Conservation (phyloP, 495 filamentous ascomycete species). For the Annulohypoxylon stygium region DNA sequence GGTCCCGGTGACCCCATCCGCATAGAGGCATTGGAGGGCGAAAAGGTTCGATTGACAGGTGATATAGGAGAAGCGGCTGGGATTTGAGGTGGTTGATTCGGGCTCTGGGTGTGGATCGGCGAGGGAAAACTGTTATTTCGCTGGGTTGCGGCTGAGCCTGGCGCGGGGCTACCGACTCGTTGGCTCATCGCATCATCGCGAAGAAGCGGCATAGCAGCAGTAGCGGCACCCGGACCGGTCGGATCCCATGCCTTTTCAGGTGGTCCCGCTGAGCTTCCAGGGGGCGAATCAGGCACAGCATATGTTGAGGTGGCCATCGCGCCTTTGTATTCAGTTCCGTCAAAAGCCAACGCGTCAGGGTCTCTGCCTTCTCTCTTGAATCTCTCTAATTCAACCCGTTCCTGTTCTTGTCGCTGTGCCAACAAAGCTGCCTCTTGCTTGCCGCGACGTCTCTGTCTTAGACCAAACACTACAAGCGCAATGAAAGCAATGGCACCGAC, state of each 20-base stretch:
- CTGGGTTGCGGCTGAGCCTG: slow-evolving; percentile 24
- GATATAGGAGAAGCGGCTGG: slow-evolving; percentile 27
- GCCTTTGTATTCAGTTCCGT: slow-evolving; percentile 57
- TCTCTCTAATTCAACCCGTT: slow-evolving; percentile 74
- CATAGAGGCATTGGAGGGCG: slow-evolving; percentile 44
- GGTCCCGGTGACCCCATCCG: slow-evolving; percentile 49
- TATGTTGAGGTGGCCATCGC: slow-evolving; percentile 45
- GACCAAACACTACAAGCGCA: slow-evolving; percentile 69
- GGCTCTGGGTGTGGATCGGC: slow-evolving; percentile 46
- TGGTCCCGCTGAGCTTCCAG: slow-evolving; percentile 45
- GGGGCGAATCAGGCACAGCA: slow-evolving; percentile 55
- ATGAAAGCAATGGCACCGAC: slow-evolving; percentile 64
- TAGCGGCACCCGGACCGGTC: slow-evolving; percentile 44
- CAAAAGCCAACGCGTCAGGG: slow-evolving; percentile 58
- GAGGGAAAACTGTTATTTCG: slow-evolving; percentile 41
- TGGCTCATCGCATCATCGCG: slow-evolving; percentile 49
- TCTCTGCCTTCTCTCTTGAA: slow-evolving; percentile 62
- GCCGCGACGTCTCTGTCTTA: slow-evolving; percentile 76
- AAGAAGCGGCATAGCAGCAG: slow-evolving; percentile 52
- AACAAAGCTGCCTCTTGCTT: slow-evolving; percentile 70
- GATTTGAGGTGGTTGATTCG: slow-evolving; percentile 42
- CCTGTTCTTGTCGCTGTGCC: slow-evolving; percentile 66
- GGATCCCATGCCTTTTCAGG: slow-evolving; percentile 50
- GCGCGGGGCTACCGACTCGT: slow-evolving; percentile 39
- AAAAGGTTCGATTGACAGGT: slow-evolving; percentile 52